Evolutionary conservation across 176 grass and related monocot species (phyloP).

Genomic region (Aegilops speltoides): DNA sequence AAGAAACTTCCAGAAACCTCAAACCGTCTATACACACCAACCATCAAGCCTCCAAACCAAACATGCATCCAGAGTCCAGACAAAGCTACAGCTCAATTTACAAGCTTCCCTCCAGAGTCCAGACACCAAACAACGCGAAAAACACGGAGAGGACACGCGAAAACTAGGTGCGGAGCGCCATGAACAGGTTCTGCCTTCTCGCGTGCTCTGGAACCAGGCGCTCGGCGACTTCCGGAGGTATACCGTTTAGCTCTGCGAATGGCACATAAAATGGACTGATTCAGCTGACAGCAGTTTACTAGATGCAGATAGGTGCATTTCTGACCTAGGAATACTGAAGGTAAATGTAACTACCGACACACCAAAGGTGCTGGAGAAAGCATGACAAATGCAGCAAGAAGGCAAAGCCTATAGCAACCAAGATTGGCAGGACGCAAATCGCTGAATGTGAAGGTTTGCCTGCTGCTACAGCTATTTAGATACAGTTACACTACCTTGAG

Average conservation of each 20-base stretch:
- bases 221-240: conserved; percentile 53
- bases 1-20: conserved; percentile 17
- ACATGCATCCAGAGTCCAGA: conserved; percentile 21
- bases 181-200: conserved; percentile 82
- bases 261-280: conserved; percentile 2
- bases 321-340: neutral
- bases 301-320: neutral
- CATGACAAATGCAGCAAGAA: neutral
- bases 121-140: neutral
- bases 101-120: conserved; percentile 38
- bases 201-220: conserved; percentile 81
- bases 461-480: neutral
- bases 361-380: neutral
- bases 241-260: conserved; percentile 66
- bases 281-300: neutral
- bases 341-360: neutral
- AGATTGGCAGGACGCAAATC: neutral
- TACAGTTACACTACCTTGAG: conserved; percentile 51
- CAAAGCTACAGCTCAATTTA: conserved; percentile 43
- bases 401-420: neutral
- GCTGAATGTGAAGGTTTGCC: neutral
- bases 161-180: conserved; percentile 77
- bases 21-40: conserved; percentile 33
- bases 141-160: neutral
- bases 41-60: conserved; percentile 32